Conservation (phyloP, 768 basidiomycete species). For the Lenzites betulinus region DNA sequence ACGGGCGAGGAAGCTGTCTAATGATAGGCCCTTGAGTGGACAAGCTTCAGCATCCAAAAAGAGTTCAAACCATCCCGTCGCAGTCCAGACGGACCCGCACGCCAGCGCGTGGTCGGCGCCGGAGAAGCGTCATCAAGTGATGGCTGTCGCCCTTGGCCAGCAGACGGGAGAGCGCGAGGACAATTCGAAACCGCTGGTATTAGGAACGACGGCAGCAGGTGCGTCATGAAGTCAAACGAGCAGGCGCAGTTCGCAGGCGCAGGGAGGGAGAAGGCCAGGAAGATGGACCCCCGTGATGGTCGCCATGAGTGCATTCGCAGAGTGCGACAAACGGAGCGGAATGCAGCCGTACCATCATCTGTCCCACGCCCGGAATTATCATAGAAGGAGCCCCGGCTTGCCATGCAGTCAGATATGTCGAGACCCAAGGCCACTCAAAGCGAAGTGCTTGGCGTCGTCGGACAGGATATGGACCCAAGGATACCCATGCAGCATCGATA, state of each 20-base stretch:
- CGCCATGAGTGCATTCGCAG: slow-evolving; percentile 12
- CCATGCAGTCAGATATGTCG: too few relatives aligned
- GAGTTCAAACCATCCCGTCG: background rate
- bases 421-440: too few relatives aligned
- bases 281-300: slow-evolving; percentile 12
- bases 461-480: too few relatives aligned
- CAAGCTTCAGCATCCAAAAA: background rate
- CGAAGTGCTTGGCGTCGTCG: too few relatives aligned
- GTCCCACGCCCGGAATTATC: background rate
- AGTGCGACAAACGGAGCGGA: slow-evolving; percentile 12
- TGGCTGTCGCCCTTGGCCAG: background rate
- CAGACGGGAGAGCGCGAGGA: background rate
- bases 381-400: background rate
- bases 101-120: background rate
- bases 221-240: slow-evolving; percentile 11
- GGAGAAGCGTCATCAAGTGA: slow-evolving; percentile 17
- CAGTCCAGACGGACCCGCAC: slow-evolving; percentile 6
- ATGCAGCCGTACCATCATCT: slow-evolving; percentile 9
- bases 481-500: too few relatives aligned
- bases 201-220: background rate
- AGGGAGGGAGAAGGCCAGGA: background rate
- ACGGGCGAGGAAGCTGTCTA: slow-evolving; percentile 12
- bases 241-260: slow-evolving; percentile 2
- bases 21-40: slow-evolving; percentile 14
- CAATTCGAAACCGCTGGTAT: background rate